A percentile compares a stretch with the other conserved stretches of the same genome.
Evolutionary conservation across 352 stramenopile genomes (phyloP).

Genomic region (Phytophthora crassamura): DNA sequence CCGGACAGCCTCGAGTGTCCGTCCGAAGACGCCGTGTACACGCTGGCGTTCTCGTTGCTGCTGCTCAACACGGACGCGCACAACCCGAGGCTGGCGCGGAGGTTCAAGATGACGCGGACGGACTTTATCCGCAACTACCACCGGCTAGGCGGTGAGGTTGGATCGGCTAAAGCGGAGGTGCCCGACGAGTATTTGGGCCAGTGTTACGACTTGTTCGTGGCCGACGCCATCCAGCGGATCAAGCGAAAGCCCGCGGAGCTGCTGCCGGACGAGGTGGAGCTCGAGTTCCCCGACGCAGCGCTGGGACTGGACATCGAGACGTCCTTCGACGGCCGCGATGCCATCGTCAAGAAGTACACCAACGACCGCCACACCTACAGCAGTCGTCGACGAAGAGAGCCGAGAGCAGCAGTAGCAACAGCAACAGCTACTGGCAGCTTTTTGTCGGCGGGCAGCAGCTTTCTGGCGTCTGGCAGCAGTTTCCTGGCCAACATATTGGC

Average conservation of each 20-base stretch:
- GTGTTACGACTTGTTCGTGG: slow-evolving; percentile 73
- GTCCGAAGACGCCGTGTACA: slow-evolving; percentile 80
- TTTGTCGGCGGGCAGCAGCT: slow-evolving; percentile 25
- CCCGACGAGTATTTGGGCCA: slow-evolving; percentile 56
- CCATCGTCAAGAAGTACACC: slow-evolving; percentile 66
- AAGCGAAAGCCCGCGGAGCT: slow-evolving; percentile 53
- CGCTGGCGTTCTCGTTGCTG: slow-evolving; percentile 77
- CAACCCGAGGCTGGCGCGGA: slow-evolving; percentile 65
- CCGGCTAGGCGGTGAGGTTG: slow-evolving; percentile 44
- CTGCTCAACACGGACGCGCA: slow-evolving; percentile 86
- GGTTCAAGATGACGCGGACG: slow-evolving; percentile 77
- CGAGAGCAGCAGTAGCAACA: slow-evolving; percentile 10
- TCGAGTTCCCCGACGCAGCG: slow-evolving; percentile 61
- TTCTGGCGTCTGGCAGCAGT: slow-evolving; percentile 32
- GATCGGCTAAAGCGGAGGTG: slow-evolving; percentile 40
- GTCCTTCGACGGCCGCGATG: slow-evolving; percentile 71
- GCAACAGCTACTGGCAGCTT: slow-evolving; percentile 22
- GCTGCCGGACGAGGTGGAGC: slow-evolving; percentile 65
- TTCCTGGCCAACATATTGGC: slow-evolving; percentile 33
- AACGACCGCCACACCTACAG: slow-evolving; percentile 56
- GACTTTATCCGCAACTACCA: slow-evolving; percentile 84
- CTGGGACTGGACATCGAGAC: slow-evolving; percentile 83
- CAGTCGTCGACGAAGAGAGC: slow-evolving; percentile 35
- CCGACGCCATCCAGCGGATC: slow-evolving; percentile 65
- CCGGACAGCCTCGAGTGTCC: slow-evolving; percentile 56